A percentile compares a stretch with the other conserved stretches of the same genome.
These are phyloP conservation scores for Alternaria infectoria DNA, from an alignment of 2,329 filamentous ascomycete genomes.

Conservation along the genomic window DNA sequence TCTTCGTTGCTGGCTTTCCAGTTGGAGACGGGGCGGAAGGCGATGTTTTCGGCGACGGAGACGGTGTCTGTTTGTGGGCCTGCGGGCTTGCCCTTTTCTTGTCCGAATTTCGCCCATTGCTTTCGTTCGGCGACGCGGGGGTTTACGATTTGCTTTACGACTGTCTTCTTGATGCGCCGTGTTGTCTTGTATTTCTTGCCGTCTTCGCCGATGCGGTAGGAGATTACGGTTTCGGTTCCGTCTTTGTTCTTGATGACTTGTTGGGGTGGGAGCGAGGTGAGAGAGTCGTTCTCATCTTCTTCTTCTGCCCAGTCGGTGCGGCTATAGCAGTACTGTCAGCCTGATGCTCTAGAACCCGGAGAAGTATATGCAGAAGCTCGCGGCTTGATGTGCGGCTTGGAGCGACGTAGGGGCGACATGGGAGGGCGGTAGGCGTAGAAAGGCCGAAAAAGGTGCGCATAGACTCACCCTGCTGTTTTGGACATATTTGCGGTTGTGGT, in stretches of 20 bases:
- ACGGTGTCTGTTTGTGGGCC: constrained; percentile 91
- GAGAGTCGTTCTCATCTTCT: constrained; percentile 72
- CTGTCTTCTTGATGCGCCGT: constrained; percentile 89
- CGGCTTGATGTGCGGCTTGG: not conserved
- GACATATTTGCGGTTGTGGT: constrained; percentile 40
- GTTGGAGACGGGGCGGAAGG: constrained; percentile 90
- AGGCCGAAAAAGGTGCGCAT: not conserved
- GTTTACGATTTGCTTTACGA: constrained; percentile 93
- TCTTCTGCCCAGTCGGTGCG: constrained; percentile 87
- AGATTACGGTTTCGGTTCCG: constrained; percentile 94
- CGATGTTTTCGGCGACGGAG: constrained; percentile 95
- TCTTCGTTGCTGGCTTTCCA: constrained; percentile 89
- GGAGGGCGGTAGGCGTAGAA: not conserved
- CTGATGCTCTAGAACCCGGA: not conserved
- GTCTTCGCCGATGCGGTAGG: constrained; percentile 87
- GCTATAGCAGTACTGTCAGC: constrained; percentile 42
- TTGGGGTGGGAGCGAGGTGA: constrained; percentile 81
- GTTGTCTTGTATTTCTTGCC: constrained; percentile 97
- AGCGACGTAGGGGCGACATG: not conserved
- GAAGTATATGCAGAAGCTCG: not conserved
- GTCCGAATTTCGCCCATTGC: constrained; percentile 90
- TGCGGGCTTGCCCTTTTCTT: constrained; percentile 80
- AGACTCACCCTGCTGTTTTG: constrained; percentile 46
- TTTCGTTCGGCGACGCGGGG: constrained; percentile 95
- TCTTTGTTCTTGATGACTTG: constrained; percentile 96